Conservation (phyloP, 2,329 filamentous ascomycete genomes). For the Cryoendolithus antarcticus region DNA sequence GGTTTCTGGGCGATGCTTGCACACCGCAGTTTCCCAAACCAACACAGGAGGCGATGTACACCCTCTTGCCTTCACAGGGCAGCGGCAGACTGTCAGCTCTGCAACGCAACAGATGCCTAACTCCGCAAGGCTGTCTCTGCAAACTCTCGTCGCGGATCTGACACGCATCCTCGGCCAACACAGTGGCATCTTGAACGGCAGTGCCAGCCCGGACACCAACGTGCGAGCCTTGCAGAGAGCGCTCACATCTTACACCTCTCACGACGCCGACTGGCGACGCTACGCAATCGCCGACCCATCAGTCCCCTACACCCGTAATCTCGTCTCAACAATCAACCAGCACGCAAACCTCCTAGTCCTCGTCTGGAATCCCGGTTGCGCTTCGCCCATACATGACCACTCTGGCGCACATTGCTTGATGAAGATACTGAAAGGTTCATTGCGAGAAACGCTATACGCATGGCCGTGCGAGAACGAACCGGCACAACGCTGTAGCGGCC, state of each 20-base stretch:
- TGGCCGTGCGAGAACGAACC: slow-evolving; percentile 42
- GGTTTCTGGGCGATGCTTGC: too few relatives aligned
- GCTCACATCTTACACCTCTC: slow-evolving; percentile 63
- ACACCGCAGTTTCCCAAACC: too few relatives aligned
- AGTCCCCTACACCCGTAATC: slow-evolving; percentile 70
- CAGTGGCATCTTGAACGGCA: slow-evolving; percentile 42
- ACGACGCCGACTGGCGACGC: slow-evolving; percentile 56
- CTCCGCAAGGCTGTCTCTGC: too few relatives aligned
- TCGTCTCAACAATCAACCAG: slow-evolving; percentile 81
- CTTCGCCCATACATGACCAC: slow-evolving; percentile 71
- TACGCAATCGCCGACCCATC: slow-evolving; percentile 63
- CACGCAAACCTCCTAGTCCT: slow-evolving; percentile 70
- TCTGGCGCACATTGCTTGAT: slow-evolving; percentile 80
- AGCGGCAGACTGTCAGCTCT: too few relatives aligned
- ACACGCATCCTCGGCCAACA: slow-evolving; percentile 55
- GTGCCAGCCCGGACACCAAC: slow-evolving; percentile 72
- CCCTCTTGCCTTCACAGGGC: too few relatives aligned
- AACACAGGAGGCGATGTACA: too few relatives aligned
- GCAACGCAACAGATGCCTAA: too few relatives aligned
- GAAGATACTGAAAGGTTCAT: slow-evolving; percentile 66
- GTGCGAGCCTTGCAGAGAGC: slow-evolving; percentile 55
- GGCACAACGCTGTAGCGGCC: slow-evolving; percentile 22
- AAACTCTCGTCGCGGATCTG: too few relatives aligned
- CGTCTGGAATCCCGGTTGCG: slow-evolving; percentile 77
- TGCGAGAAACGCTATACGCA: slow-evolving; percentile 71